Evolutionary conservation across 164 flowering plant genomes (phyloP).

Genomic region (Amborella trichopoda): DNA sequence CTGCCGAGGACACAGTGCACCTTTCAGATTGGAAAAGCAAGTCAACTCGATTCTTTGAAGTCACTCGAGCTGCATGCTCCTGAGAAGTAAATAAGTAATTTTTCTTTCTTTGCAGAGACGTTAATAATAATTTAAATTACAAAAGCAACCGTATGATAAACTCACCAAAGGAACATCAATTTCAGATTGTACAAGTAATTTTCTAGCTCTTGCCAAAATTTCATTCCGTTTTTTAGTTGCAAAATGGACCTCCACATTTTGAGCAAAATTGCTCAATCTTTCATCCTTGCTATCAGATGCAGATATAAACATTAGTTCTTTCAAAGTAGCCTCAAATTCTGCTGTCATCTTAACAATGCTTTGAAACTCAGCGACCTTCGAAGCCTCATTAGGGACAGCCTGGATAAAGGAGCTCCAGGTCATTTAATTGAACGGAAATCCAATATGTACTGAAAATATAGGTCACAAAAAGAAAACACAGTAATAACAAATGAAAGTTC

Average conservation of each 20-base stretch:
- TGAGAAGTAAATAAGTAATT: no score
- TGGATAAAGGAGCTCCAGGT: no score
- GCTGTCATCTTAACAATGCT: slow-evolving; percentile 40
- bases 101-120: no score
- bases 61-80: slow-evolving; percentile 14
- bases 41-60: slow-evolving; percentile 32
- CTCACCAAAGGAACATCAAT: slow-evolving; percentile 64
- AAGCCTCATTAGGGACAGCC: slow-evolving; percentile 92
- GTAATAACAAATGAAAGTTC: no score
- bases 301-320: slow-evolving; percentile 67
- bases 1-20: slow-evolving; percentile 75
- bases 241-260: slow-evolving; percentile 93
- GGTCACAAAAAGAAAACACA: no score
- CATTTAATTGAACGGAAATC: no score
- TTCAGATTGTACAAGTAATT: slow-evolving; percentile 54
- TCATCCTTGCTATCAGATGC: slow-evolving; percentile 47
- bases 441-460: no score
- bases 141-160: slow-evolving; percentile 6
- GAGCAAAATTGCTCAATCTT: slow-evolving; percentile 56
- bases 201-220: slow-evolving; percentile 72
- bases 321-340: slow-evolving; percentile 55
- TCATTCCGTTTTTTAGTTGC: slow-evolving; percentile 77
- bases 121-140: no score
- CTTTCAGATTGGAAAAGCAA: slow-evolving; percentile 60
- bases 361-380: slow-evolving; percentile 76